Base-by-base conservation (phyloP, 805 yeast genomes). In the Kodamaea leandrae region DNA sequence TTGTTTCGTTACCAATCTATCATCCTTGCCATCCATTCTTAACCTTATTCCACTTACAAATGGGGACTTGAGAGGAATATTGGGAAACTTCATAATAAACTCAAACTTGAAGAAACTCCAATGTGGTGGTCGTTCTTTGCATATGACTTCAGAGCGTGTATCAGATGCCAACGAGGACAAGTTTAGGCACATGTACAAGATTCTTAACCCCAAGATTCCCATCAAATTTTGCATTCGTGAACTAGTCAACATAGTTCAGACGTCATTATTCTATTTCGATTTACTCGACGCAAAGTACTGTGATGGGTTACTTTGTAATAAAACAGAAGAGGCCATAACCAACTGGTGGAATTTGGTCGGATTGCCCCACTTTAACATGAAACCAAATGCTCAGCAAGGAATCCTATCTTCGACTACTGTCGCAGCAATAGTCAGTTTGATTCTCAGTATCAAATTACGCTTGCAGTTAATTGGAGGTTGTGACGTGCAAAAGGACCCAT, bases 321-420 rank as follows among this genome's bases (percentile, higher is more conserved):
- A 75, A 42, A 91, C 99, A 0, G 83, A 82, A 46, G 71, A 63
- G 16, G 95, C 95, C 0, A 74, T 88, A 17, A 53, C 60, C 2
- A 68, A 72, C 33, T 91, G 98, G 97, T 91, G 98, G 97, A 71
- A 69, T 26, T 57, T 77, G 25, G 74, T 83, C 47, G 96, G 96
- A 0, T 60, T 68, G 4, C 68, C 72, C 4, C 77, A 67, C 44
- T 69, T 61, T 43, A 68, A 64, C 42, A 45, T 54, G 17, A 67
- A 65, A 43, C 74, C 74, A 1, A 60, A 60, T 40, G 68, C 74
- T 17, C 73, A 68, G 43, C 78, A 77, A 42, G 84, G 83, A 0
- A 59, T 72, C 0, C 57, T 86, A 42, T 80, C 85, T 0, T 75
- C 89, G 0, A 68, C 77, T 3, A 78, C 95, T 0, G 86, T 89